A percentile compares a stretch with the other conserved stretches of the same genome.
These are phyloP conservation scores for Chaetomium tenue DNA, from an alignment of 495 filamentous ascomycete species.

Conservation along the genomic window DNA sequence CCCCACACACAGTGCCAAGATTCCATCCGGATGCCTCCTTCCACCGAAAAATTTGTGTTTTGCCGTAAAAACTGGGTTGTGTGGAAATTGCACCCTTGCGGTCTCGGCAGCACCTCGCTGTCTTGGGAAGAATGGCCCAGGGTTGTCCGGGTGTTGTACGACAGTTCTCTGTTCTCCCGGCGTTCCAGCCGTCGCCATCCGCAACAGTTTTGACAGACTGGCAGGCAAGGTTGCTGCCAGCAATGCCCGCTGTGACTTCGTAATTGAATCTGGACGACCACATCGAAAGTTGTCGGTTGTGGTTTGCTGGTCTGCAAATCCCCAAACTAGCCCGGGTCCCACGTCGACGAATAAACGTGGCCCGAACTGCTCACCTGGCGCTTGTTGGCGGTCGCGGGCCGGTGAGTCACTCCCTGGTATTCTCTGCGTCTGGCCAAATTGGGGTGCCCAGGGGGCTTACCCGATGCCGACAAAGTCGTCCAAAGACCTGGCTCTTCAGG, in stretches of 20 bases:
- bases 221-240: slow-evolving; percentile 3
- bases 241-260: background rate
- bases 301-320: background rate
- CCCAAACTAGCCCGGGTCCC: no score
- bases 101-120: slow-evolving; percentile 12
- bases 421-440: background rate
- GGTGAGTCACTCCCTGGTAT: slow-evolving; percentile 6
- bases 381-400: slow-evolving; percentile 6
- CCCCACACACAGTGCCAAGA: slow-evolving; percentile 18
- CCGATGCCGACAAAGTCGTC: background rate
- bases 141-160: background rate
- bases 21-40: slow-evolving; percentile 26
- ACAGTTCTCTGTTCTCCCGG: background rate
- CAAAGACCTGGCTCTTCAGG: background rate
- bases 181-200: background rate
- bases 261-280: background rate
- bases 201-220: background rate
- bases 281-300: background rate
- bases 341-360: slow-evolving; percentile 1
- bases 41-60: slow-evolving; percentile 30
- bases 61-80: slow-evolving; percentile 19
- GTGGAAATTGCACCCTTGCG: slow-evolving; percentile 28
- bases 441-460: background rate
- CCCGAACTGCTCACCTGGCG: slow-evolving; percentile 8
- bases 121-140: background rate